Base-by-base conservation (phyloP, 2,329 filamentous ascomycete genomes). In the Colletotrichum destructivum region DNA sequence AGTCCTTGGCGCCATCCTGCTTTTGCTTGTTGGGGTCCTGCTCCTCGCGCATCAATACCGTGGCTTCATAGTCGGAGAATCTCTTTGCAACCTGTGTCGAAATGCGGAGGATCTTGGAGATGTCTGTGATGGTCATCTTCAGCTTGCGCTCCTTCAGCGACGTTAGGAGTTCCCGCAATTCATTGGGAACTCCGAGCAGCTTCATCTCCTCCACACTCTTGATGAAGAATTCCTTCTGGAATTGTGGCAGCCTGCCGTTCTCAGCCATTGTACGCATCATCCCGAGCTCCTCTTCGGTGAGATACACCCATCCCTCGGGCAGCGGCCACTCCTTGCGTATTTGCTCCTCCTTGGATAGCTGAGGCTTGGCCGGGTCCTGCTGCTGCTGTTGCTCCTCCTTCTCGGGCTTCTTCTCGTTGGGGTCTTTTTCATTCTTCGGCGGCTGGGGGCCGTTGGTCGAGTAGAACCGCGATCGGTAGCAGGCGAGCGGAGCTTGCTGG, bases 141-240 rank as follows among this genome's bases (percentile, higher is more conserved):
- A 79, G 72, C 0, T 76, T 82, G 74, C 86, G 86, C 62, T 90
- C 85, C 80, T 92, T 88, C 63, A 92, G 87, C 74, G 88, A 87
- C 47, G 81, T 78, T 52, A 90, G 80, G 71, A 90, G 77, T 49
- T 92, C 87, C 66, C 88, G 87, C 21, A 94, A 82, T 78, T 94
- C 93, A 26, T 83, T 77, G 1, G 94, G 93, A 18, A 94, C 89
- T 12, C 94, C 94, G 52, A 91, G 86, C 72, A 87, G 86, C 82
- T 91, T 90, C 72, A 96, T 87, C 38, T 87, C 84, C 72, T 88
- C 83, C n/a, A 93, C 82, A 11, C 91, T 85, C 59, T 88, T 85
- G 70, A 90, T 86, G 70, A 95, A 81, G 26, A 87, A 83, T 62
- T 89, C 82, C 49, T 85, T 85, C 81, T 94, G 90, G n/a, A 86